Base-by-base conservation (phyloP, 306 rosid species). In the Pterocarpus macrocarpus region DNA sequence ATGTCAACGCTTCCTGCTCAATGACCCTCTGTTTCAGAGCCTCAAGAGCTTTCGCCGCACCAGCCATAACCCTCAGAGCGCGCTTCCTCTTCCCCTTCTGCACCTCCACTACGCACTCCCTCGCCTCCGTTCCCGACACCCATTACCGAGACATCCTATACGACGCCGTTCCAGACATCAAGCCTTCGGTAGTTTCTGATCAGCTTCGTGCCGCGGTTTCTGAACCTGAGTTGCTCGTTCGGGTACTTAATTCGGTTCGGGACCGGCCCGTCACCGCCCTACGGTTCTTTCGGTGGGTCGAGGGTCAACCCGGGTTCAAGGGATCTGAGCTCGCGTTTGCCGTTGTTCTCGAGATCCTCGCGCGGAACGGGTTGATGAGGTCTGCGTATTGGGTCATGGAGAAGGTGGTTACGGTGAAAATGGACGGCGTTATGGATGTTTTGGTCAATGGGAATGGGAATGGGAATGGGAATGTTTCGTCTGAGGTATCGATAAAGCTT, bases 11-110 rank as follows among this genome's bases (percentile, higher is more conserved):
- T 70, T 77, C 75, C 81, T 81, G 33, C 84, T 88, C 94, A 86
- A 94, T 94, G 98, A 82, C 80, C 94, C 91, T 87, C 89, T 86
- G 89, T 85, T 17, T 83, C 47, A 83, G 90, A 86, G 87, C 94
- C 84, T 89, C 92, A 15, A 87, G 85, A 84, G 85, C 89, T 50
- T 79, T 88, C 33, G 73, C 76, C 66, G 53, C 71, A 0, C 73
- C 75, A 69, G 73, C 81, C 73, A 45, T 83, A 39, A 22, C 82
- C 50, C 85, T 87, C 89, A 86, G 82, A 86, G 68, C 85, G 17
- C 94, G 90, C 47, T 70, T 82, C 80, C 82, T 82, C 34, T 83
- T 84, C 5, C 86, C 89, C 65, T 74, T 88, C 66, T 75, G 67
- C 53, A 88, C 93, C 33, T 62, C 83, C 65, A 34, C 87, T 3